Base-by-base conservation (phyloP, 805 yeast genomes). In the Candida ovalis region DNA sequence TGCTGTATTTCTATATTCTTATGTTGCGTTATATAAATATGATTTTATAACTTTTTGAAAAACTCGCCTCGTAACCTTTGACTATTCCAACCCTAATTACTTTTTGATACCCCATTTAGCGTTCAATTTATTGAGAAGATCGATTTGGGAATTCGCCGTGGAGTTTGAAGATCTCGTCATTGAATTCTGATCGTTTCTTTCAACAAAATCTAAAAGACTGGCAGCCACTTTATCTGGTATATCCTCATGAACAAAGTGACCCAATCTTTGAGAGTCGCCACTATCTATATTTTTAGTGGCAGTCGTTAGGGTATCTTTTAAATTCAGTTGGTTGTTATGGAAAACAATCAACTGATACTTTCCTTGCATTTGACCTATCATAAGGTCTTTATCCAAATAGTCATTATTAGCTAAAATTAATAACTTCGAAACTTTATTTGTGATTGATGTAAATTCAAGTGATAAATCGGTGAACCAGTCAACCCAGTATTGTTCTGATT, bases 291-390 rank as follows among this genome's bases (percentile, higher is more conserved):
- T 56, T 27, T 50, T 53, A 1, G 67, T 58, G 10, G 59, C 58
- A 8, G 67, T 58, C 3, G 68, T 59, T 6, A 59, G 28, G 10
- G 60, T 59, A 24, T 53, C 48, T 12, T 47, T 46, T 35, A 52
- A 36, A 15, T 53, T 50, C 28, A 57, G 38, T 12, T 55, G 53
- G 27, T 49, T 49, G 35, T 60, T 55, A 44, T 76, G 80, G 63
- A 89, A 84, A 4, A 90, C 94, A 13, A 88, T 82, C 37, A 94
- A 74, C 67, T 95, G 99, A 65, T 86, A 94, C 63, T 82, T 84
- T 1, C 99, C 99, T 68, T 91, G 98, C 99, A 94, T 94, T 67
- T 95, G 99, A 0, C 97, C 99, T 44, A 94, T 82, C 66, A 91
- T 89, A 42, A 94, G 72, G 35, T 78, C 78, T 53, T 85, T 89